Base-by-base conservation (phyloP, 805 yeast species). In the Ogataea salicorniae region DNA sequence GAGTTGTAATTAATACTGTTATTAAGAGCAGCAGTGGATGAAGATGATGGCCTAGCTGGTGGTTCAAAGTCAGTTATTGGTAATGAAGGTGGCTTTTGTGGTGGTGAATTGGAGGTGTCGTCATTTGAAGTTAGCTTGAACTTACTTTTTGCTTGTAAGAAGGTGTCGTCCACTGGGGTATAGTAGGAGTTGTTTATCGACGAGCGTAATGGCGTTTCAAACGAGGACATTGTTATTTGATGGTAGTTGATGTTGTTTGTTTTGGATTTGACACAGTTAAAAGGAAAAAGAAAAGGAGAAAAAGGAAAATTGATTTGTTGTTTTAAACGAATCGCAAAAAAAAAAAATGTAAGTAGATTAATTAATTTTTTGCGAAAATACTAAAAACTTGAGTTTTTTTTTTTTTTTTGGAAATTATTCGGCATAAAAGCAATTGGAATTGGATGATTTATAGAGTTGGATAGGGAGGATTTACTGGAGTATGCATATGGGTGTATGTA, bases 121-220 rank as follows among this genome's bases (percentile, higher is more conserved):
- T 42, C 46, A 16, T 44, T 43, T 34, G 36, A 49, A 26, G 38
- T 31, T 16, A 46, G 46, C 26, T 46, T 45, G 33, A 52, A 48
- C 41, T 53, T 48, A 14, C 58, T 50, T 46, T 55, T 51, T 5
- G 59, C 51, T 41, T 58, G 53, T 11, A 57, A 33, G 43, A 62
- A 62, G 1, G 67, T 62, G 47, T 62, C 67, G 26, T 62, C 65
- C 9, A 50, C 48, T 7, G 62, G 64, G 3, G 62, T 47, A 46
- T 52, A 51, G 35, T 51, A 58, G 0, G 63, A 56, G 26, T 52
- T 53, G 45, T 51, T 51, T 33, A 45, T 43, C 14, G 54, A 45
- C 6, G 55, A 45, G 11, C 42, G 46, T 6, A 47, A 18, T 7
- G 62, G 60, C 20, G 62, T 55, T 22, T 52, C 51, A 37, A 53